These are phyloP conservation scores for Paxillus ammoniavirescens DNA, from an alignment of 768 basidiomycete genomes.

Conservation along the genomic window DNA sequence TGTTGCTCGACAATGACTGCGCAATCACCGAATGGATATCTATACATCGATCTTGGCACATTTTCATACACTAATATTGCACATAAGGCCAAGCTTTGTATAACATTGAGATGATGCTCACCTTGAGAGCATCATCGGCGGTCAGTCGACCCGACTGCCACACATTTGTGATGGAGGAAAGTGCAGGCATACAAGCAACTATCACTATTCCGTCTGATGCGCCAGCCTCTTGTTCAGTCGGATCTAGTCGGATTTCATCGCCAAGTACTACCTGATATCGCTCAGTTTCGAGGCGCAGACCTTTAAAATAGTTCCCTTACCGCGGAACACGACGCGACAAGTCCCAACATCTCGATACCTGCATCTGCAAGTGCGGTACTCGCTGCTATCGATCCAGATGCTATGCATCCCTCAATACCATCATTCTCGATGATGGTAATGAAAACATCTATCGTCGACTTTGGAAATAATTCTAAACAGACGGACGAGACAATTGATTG, in stretches of 20 bases:
- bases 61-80: conserved; percentile 57
- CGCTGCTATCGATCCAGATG: conserved; percentile 82
- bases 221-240: conserved; percentile 65
- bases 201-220: conserved; percentile 65
- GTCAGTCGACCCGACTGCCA: conserved; percentile 79
- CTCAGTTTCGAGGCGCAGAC: conserved; percentile 3
- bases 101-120: conserved; percentile 36
- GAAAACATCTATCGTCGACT: conserved; percentile 90
- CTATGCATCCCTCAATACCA: conserved; percentile 84
- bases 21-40: conserved; percentile 78
- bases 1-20: conserved; percentile 52
- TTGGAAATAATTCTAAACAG: conserved; percentile 87
- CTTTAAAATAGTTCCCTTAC: conserved; percentile 40
- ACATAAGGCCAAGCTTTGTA: neutral
- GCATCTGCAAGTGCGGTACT: conserved; percentile 91
- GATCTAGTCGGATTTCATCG: conserved; percentile 74
- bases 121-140: conserved; percentile 51
- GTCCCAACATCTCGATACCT: conserved; percentile 86
- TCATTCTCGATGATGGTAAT: conserved; percentile 90
- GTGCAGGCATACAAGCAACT: conserved; percentile 84
- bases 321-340: conserved; percentile 82
- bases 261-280: conserved; percentile 51
- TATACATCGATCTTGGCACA: conserved; percentile 66
- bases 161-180: conserved; percentile 78
- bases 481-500: conserved; percentile 85